Percentiles rank a stretch among this genome's conserved stretches.
Evolutionary conservation across 1,284 basidiomycete species (phyloP).

Genomic region (Trametes sp.): DNA sequence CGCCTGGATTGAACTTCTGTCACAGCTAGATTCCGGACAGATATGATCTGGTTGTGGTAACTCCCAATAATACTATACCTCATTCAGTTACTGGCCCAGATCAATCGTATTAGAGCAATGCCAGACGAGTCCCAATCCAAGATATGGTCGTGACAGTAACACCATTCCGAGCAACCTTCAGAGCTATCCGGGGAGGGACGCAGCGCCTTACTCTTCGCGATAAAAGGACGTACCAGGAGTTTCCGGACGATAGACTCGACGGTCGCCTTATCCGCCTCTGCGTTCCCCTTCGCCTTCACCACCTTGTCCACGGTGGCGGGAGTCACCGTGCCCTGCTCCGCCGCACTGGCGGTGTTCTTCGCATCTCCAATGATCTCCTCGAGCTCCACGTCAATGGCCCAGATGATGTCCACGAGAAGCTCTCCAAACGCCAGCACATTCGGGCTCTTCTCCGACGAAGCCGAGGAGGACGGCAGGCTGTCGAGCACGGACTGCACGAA

Average conservation of each 20-base stretch:
- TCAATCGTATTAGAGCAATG: no score
- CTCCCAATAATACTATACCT: no score
- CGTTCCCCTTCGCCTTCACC: constrained; percentile 55
- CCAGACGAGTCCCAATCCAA: no score
- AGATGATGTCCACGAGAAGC: constrained; percentile 77
- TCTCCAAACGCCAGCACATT: constrained; percentile 64
- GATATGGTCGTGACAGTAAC: no score
- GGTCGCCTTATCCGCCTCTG: constrained; percentile 67
- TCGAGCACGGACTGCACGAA: constrained; percentile 70
- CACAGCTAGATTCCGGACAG: no score
- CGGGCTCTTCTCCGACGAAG: constrained; percentile 47
- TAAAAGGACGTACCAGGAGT: constrained; percentile 68
- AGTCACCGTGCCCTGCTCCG: constrained; percentile 35
- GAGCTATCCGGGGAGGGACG: no score
- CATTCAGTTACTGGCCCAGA: no score
- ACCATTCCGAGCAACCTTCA: no score
- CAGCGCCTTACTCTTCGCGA: no score
- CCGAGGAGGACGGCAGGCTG: constrained; percentile 69
- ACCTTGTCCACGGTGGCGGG: constrained; percentile 45
- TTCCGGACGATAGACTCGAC: constrained; percentile 65
- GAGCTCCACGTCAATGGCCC: constrained; percentile 78
- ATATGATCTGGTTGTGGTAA: no score
- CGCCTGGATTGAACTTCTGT: no score
- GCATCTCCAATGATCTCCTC: constrained; percentile 72
- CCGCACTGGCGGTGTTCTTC: constrained; percentile 48